These are phyloP conservation scores for Speleostelium caveatum DNA, from an alignment of 78 protist genomes.

Conservation along the genomic window DNA sequence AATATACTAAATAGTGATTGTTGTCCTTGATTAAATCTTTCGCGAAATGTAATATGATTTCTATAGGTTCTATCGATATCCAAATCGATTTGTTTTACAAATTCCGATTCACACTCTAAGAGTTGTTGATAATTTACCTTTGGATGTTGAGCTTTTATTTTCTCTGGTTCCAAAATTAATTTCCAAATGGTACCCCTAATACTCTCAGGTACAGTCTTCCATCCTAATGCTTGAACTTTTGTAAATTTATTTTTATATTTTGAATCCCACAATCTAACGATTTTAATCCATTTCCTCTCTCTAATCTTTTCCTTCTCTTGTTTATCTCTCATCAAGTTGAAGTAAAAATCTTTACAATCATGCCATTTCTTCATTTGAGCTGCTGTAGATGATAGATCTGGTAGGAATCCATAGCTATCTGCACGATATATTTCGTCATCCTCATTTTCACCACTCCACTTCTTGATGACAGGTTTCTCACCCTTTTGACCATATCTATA, in stretches of 20 bases:
- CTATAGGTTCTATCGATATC: conserved; percentile 82
- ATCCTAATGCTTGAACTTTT: conserved; percentile 18
- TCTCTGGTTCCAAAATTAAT: conserved; percentile 19
- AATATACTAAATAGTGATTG: conserved; percentile 81
- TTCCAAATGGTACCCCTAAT: conserved; percentile 40
- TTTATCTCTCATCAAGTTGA: background rate
- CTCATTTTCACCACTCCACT: background rate
- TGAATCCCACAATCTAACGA: background rate
- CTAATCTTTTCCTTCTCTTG: conserved; percentile 8
- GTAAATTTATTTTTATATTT: background rate
- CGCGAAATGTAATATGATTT: conserved; percentile 79
- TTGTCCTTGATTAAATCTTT: conserved; percentile 72
- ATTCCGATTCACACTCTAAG: conserved; percentile 45
- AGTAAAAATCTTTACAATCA: conserved; percentile 48
- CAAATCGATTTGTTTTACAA: conserved; percentile 84
- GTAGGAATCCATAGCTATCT: conserved; percentile 62
- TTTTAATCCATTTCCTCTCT: conserved; percentile 57
- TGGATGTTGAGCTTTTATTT: background rate
- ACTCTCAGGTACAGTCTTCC: conserved; percentile 58
- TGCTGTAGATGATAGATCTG: conserved; percentile 36
- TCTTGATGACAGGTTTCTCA: conserved; percentile 5
- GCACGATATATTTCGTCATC: conserved; percentile 34
- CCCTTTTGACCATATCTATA: conserved; percentile 68
- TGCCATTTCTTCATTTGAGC: conserved; percentile 52
- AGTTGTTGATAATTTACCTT: conserved; percentile 33